Conservation (phyloP, 2,329 filamentous ascomycete genomes). For the Fusarium nematophilum region DNA sequence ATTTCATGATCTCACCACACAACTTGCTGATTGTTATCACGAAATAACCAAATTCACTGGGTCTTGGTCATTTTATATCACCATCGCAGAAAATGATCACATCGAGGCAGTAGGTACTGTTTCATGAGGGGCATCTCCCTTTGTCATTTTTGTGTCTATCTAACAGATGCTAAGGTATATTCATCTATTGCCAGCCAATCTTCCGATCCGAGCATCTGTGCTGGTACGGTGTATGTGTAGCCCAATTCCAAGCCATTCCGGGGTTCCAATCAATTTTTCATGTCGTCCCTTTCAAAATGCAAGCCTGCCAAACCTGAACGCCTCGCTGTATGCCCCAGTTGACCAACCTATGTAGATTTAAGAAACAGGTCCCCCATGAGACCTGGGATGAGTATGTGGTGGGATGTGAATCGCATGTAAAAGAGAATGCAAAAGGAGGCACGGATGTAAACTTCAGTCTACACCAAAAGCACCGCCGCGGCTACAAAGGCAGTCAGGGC, state of each 20-base stretch:
- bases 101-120: not conserved
- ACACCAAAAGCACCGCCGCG: constrained; percentile 54
- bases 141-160: constrained; percentile 22
- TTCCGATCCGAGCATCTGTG: constrained; percentile 10
- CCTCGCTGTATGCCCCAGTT: constrained; percentile 40
- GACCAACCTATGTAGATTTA: constrained; percentile 26
- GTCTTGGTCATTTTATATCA: not conserved
- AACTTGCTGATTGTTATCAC: constrained; percentile 19
- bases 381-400: constrained; percentile 19
- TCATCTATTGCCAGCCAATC: constrained; percentile 9
- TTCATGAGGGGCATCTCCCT: not conserved
- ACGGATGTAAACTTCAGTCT: constrained; percentile 1
- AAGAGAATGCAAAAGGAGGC: not conserved
- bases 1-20: constrained; percentile 30
- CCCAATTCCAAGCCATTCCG: constrained; percentile 1
- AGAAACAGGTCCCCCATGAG: constrained; percentile 19
- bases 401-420: constrained; percentile 13
- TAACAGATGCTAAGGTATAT: constrained; percentile 4
- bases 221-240: not conserved
- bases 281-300: constrained; percentile 7
- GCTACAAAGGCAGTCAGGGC: constrained; percentile 58
- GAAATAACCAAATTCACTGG: not conserved
- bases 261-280: not conserved
- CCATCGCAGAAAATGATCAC: not conserved
- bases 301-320: constrained; percentile 29